phyloP scores from a whole-genome alignment of 2,329 filamentous ascomycete genomes.

The Phialemoniopsis sp. region DNA sequence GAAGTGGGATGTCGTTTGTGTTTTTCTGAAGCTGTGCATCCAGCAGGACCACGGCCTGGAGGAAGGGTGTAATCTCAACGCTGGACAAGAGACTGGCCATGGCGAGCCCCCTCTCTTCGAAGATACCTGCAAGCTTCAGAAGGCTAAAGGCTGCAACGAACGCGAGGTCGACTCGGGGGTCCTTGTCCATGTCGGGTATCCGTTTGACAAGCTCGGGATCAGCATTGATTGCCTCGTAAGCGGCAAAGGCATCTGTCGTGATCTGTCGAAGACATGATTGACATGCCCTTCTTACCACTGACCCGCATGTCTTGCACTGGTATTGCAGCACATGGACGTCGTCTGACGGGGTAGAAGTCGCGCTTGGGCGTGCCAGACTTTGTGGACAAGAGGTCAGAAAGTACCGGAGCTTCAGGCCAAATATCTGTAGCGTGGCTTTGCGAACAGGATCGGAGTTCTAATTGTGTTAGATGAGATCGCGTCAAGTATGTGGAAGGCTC shows the following conservation, averaged over 20 bases:
- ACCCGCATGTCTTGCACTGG: too few relatives aligned
- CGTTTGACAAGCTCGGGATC: conserved; percentile 12
- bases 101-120: too few relatives aligned
- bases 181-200: conserved; percentile 20
- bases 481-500: conserved; percentile 5
- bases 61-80: conserved; percentile 24
- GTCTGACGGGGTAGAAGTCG: conserved; percentile 10
- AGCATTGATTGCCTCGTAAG: conserved; percentile 13
- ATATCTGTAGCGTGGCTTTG: conserved; percentile 18
- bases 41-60: conserved; percentile 45
- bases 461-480: conserved; percentile 3
- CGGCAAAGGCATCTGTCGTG: conserved; percentile 12
- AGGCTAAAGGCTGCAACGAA: conserved; percentile 22
- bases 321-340: too few relatives aligned
- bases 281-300: conserved; percentile 1
- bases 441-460: conserved; percentile 11
- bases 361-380: conserved; percentile 14
- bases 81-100: conserved; percentile 5
- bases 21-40: conserved; percentile 42
- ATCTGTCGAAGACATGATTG: conserved; percentile 9
- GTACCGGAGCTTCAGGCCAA: conserved; percentile 39
- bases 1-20: conserved; percentile 40
- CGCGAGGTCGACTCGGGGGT: conserved; percentile 24
- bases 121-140: conserved; percentile 21
- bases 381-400: conserved; percentile 34